Conservation (phyloP, 331 rosid species). For the Dryas integrifolia region DNA sequence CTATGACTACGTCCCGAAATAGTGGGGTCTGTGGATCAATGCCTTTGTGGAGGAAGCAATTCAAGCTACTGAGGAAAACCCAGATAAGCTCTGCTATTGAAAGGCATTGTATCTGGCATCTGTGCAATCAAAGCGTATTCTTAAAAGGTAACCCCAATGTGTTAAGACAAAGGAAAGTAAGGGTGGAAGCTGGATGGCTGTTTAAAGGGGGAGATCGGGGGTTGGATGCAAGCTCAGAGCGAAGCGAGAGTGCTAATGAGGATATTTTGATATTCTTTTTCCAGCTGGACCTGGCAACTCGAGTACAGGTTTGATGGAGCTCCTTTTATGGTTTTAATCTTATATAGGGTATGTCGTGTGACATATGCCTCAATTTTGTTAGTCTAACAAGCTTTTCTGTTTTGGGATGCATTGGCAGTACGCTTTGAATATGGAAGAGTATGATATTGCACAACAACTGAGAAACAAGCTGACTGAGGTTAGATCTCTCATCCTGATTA, state of each 20-base stretch:
- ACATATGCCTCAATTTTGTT: constrained; percentile 11
- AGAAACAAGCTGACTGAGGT: constrained; percentile 87
- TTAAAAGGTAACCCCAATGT: constrained; percentile 37
- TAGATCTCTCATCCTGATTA: constrained; percentile 28
- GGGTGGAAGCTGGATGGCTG: constrained; percentile 74
- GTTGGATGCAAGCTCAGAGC: constrained; percentile 65
- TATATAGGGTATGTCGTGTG: background rate
- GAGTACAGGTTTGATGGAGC: constrained; percentile 67
- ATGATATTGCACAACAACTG: constrained; percentile 79
- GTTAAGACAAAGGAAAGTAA: constrained; percentile 37
- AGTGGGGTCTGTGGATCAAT: constrained; percentile 41
- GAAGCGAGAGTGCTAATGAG: constrained; percentile 83
- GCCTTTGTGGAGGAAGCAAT: constrained; percentile 46
- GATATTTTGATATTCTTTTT: constrained; percentile 84
- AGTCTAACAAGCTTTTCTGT: constrained; percentile 9
- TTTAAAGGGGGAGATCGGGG: constrained; percentile 68
- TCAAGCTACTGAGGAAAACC: constrained; percentile 40
- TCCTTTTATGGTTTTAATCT: constrained; percentile 8
- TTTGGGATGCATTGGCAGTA: constrained; percentile 49
- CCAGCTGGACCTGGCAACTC: constrained; percentile 80
- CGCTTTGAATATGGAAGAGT: constrained; percentile 81
- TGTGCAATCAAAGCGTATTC: constrained; percentile 30
- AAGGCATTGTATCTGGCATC: constrained; percentile 42
- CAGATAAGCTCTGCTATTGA: constrained; percentile 27
- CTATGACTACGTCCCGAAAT: constrained; percentile 50